Conservation (phyloP, 345 rosid genomes). For the Angophora floribunda region DNA sequence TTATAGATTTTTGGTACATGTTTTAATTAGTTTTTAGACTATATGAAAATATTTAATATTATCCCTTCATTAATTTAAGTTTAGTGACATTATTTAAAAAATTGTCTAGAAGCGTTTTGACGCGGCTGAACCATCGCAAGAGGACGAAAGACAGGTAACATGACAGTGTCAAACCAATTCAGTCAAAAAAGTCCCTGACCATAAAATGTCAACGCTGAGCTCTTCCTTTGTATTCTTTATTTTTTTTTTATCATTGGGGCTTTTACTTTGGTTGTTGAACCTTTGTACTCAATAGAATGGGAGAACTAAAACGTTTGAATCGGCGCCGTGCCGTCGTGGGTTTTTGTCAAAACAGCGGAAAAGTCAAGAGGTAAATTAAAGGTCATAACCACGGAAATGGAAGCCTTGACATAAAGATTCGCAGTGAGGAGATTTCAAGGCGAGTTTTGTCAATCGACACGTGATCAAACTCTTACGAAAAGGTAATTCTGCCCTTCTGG, state of each 20-base stretch:
- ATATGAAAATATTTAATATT: no score
- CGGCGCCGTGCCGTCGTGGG: not conserved
- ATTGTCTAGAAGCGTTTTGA: not conserved
- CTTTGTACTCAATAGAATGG: not conserved
- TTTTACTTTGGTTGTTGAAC: not conserved
- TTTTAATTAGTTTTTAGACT: no score
- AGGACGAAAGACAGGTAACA: not conserved
- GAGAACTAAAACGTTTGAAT: not conserved
- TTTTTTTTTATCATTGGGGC: not conserved
- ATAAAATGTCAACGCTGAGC: not conserved
- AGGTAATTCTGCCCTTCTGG: not conserved
- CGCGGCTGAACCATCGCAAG: not conserved
- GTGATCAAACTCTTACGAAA: not conserved
- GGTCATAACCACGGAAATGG: not conserved
- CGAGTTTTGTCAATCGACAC: not conserved
- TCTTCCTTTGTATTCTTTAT: not conserved
- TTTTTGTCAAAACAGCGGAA: not conserved
- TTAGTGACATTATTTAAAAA: not conserved
- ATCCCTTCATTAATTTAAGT: no score
- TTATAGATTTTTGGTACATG: no score
- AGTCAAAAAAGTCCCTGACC: not conserved
- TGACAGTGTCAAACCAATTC: not conserved
- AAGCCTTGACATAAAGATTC: not conserved
- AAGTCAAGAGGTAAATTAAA: not conserved
- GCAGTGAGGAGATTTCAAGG: not conserved